Base-by-base conservation (phyloP, 805 yeast species). In the Metschnikowia bowlesiae region DNA sequence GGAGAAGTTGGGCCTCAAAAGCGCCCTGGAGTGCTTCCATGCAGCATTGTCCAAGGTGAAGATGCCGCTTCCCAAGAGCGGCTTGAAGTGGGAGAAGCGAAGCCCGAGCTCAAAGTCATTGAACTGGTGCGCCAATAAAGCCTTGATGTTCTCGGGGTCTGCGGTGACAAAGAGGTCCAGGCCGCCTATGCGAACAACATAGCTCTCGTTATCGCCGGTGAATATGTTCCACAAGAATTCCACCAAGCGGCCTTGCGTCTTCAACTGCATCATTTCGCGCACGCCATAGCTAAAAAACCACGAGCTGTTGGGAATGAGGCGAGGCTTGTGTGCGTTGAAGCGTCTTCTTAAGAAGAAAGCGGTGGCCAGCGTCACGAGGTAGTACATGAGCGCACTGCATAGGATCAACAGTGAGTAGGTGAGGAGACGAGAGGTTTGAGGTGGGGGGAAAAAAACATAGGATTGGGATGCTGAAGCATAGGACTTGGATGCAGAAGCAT, bases 1-100 rank as follows among this genome's bases (percentile, higher is more conserved):
- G 11, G 71, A 62, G 53, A 70, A 71, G 47, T 68, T 71, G 4
- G 75, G 75, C 50, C 74, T 61, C 49, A 70, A 63, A 59, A 70
- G 58, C 8, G 70, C 65, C 47, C 75, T 56, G 29, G 68, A 62
- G 40, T 68, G 66, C 53, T 70, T 70, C 75, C 74, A 70, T n/a
- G 73, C 72, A 22, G 54, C 60, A 26, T 68, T 67, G 51, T 69
- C 74, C 32, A 69, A 60, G 14, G 74, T 69, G 55, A 70, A 70
- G 29, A 70, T 65, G 3, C 74, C 73, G 49, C 69, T 70, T 4
- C 74, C 75, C 36, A 70, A 59, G 4, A 69, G 56, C 29, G 71
- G 71, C 29, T 56, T 50, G 53, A 68, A 66, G 45, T 61, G 67
- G 4, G 60, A 57, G 53, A 65, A 70, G 54, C 74, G 65, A 1